Percentiles rank a stretch among this genome's conserved stretches.
phyloP scores from a whole-genome alignment of 1,284 basidiomycete genomes.

The Cryptococcus sp. region DNA sequence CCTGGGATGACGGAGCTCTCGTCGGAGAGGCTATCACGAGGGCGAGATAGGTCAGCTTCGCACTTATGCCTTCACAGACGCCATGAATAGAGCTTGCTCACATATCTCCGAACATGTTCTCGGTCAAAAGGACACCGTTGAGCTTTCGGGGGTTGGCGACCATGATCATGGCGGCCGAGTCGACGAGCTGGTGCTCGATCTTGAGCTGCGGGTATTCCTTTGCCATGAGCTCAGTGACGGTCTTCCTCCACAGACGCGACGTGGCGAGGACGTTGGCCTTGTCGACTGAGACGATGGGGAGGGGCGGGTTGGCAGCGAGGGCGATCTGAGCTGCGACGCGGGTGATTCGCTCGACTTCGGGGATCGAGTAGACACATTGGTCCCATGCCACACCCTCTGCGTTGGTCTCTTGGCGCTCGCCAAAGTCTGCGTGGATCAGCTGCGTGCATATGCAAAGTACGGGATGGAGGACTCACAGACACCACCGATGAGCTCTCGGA shows the following conservation, averaged over 20 bases:
- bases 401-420: slow-evolving; percentile 81
- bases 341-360: slow-evolving; percentile 92
- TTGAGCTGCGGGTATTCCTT: slow-evolving; percentile 83
- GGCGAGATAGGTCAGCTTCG: slow-evolving; percentile 4
- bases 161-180: slow-evolving; percentile 96
- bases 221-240: slow-evolving; percentile 78
- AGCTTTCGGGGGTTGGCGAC: slow-evolving; percentile 89
- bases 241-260: slow-evolving; percentile 90
- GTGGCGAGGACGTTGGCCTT: slow-evolving; percentile 99
- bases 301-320: slow-evolving; percentile 76
- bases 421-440: slow-evolving; percentile 72
- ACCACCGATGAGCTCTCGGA: slow-evolving; percentile 92
- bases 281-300: slow-evolving; percentile 91
- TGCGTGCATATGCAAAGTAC: not conserved
- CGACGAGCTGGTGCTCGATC: slow-evolving; percentile 89
- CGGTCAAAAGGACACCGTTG: slow-evolving; percentile 92
- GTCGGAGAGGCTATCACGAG: slow-evolving; percentile 75
- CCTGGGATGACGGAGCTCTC: slow-evolving; percentile 97
- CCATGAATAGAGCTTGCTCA: slow-evolving; percentile 55
- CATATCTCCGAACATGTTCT: slow-evolving; percentile 97
- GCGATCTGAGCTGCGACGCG: slow-evolving; percentile 94
- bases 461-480: slow-evolving; percentile 53
- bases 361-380: slow-evolving; percentile 87
- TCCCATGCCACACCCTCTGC: slow-evolving; percentile 75
- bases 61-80: not conserved